A percentile compares a stretch with the other conserved stretches of the same genome.
Conservation (phyloP, 148 eudicot genomes). For the Agrostemma githago region DNA sequence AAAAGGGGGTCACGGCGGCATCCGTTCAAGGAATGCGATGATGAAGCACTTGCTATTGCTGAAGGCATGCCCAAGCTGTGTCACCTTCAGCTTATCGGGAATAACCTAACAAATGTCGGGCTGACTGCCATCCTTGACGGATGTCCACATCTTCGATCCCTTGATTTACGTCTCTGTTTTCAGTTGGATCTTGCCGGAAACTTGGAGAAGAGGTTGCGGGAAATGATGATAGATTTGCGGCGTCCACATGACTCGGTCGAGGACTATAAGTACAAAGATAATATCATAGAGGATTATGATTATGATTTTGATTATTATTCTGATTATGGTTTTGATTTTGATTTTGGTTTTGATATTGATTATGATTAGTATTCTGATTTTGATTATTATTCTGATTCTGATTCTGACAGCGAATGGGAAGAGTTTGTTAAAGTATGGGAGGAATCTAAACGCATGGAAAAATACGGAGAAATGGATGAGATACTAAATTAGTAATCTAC, state of each 20-base stretch:
- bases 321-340: too few relatives aligned
- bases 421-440: too few relatives aligned
- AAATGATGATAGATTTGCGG: conserved; percentile 38
- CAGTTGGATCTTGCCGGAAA: conserved; percentile 34
- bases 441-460: too few relatives aligned
- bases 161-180: conserved; percentile 53
- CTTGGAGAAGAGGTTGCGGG: too few relatives aligned
- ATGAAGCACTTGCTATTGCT: conserved; percentile 46
- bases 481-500: too few relatives aligned
- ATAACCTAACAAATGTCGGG: conserved; percentile 49
- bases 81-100: conserved; percentile 55
- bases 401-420: too few relatives aligned
- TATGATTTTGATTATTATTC: too few relatives aligned
- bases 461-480: too few relatives aligned
- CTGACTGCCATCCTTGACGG: conserved; percentile 42
- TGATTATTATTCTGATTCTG: too few relatives aligned
- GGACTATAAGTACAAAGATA: conserved; percentile 41
- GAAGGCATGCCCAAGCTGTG: conserved; percentile 43
- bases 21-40: conserved; percentile 34
- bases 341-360: too few relatives aligned
- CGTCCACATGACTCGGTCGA: conserved; percentile 41
- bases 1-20: too few relatives aligned
- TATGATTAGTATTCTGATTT: too few relatives aligned
- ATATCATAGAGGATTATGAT: not conserved
- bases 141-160: conserved; percentile 51